Conservation (phyloP, 1,139 yeast genomes). For the Saccharomyces hybrid region DNA sequence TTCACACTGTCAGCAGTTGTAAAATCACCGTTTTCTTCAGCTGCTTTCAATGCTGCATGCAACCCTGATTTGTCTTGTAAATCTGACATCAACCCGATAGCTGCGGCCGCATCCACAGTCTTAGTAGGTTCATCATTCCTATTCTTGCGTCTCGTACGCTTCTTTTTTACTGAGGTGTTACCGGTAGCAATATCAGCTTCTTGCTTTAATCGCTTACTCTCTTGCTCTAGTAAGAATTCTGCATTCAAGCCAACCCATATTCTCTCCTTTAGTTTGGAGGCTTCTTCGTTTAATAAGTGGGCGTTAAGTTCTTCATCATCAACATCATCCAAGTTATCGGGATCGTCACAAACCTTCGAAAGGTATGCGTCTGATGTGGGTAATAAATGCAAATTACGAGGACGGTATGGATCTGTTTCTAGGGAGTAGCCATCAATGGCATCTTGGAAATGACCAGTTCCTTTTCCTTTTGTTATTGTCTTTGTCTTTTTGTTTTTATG, state of each 20-base stretch:
- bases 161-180: conserved; percentile 50
- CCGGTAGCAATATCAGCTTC: conserved; percentile 85
- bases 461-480: conserved; percentile 10
- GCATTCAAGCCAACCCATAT: conserved; percentile 86
- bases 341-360: conserved; percentile 49
- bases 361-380: conserved; percentile 53
- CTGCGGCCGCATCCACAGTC: conserved; percentile 10
- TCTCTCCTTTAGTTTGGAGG: conserved; percentile 60
- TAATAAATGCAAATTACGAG: conserved; percentile 44
- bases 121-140: conserved; percentile 7
- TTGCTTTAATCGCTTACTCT: conserved; percentile 68
- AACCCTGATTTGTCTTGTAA: conserved; percentile 29
- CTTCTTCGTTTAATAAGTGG: conserved; percentile 57
- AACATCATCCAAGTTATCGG: conserved; percentile 60
- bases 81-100: conserved; percentile 17
- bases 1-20: conserved; percentile 67
- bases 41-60: conserved; percentile 30
- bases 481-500: conserved; percentile 6
- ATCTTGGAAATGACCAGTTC: conserved; percentile 19
- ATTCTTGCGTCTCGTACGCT: conserved; percentile 29
- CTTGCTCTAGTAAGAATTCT: conserved; percentile 80
- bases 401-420: conserved; percentile 40
- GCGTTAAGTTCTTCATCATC: conserved; percentile 71
- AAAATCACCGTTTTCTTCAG: conserved; percentile 46
- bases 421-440: conserved; percentile 30